A percentile compares a stretch with the other conserved stretches of the same genome.
Evolutionary conservation across 257 asterid species (phyloP).

Genomic region (Linderniella brevidens): DNA sequence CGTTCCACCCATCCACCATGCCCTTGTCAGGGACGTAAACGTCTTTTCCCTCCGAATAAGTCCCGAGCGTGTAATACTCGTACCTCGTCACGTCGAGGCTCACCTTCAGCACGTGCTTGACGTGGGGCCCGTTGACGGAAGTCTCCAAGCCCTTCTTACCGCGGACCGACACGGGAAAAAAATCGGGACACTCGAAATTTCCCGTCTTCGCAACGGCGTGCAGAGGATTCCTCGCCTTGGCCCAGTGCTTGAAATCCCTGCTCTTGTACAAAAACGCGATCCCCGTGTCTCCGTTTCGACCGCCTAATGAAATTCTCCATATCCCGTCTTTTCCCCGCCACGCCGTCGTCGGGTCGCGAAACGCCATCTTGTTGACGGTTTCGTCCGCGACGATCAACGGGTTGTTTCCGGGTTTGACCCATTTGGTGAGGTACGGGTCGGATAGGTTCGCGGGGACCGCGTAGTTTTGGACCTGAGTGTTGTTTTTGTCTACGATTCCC

Average conservation of each 20-base stretch:
- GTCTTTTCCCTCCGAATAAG: slow-evolving; percentile 18
- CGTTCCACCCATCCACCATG: slow-evolving; percentile 37
- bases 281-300: slow-evolving; percentile 23
- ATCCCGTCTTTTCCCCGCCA: slow-evolving; percentile 45
- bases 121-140: slow-evolving; percentile 17
- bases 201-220: slow-evolving; percentile 30
- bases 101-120: slow-evolving; percentile 43
- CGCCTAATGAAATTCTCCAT: slow-evolving; percentile 39
- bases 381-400: slow-evolving; percentile 31
- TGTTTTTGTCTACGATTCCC: slow-evolving; percentile 32
- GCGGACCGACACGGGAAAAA: slow-evolving; percentile 27
- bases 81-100: slow-evolving; percentile 48
- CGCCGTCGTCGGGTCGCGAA: slow-evolving; percentile 78
- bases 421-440: slow-evolving; percentile 39
- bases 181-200: slow-evolving; percentile 73
- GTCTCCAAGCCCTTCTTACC: slow-evolving; percentile 33
- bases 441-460: slow-evolving; percentile 50
- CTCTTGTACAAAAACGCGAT: slow-evolving; percentile 32
- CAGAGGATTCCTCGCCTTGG: slow-evolving; percentile 27
- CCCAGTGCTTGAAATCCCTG: slow-evolving; percentile 43
- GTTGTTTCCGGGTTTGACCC: slow-evolving; percentile 66
- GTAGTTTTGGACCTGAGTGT: slow-evolving; percentile 64
- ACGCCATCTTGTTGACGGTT: slow-evolving; percentile 27
- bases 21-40: slow-evolving; percentile 32
- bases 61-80: slow-evolving; percentile 52